These are phyloP conservation scores for Firmiana major DNA, from an alignment of 345 rosid species.

Conservation along the genomic window DNA sequence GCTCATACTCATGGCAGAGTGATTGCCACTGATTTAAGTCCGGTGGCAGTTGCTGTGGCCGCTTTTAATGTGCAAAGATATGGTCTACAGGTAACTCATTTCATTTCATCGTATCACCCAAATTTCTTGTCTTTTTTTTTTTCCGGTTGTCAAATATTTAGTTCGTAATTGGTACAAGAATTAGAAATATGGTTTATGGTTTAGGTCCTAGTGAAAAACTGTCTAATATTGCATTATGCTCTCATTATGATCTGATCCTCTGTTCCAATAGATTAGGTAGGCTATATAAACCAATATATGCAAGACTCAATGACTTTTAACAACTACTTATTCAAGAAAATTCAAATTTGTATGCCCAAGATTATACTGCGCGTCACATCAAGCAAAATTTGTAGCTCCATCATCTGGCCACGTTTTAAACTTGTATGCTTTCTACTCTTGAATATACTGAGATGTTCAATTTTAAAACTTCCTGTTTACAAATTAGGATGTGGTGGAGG, in stretches of 20 bases:
- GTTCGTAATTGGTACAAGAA: not conserved
- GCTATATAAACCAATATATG: too few relatives aligned
- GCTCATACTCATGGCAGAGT: slow-evolving; percentile 37
- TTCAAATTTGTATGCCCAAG: not conserved
- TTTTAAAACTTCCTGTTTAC: not conserved
- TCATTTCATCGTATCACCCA: not conserved
- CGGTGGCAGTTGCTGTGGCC: slow-evolving; percentile 59
- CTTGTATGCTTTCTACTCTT: not conserved
- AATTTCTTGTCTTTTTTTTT: not conserved
- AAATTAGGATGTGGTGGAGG: slow-evolving; percentile 53
- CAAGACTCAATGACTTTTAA: not conserved
- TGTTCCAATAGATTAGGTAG: too few relatives aligned
- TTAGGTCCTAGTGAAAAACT: not conserved
- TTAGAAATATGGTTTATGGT: not conserved
- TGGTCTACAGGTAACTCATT: slow-evolving; percentile 49
- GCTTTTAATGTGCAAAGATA: slow-evolving; percentile 65
- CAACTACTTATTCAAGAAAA: not conserved
- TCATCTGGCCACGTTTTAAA: not conserved
- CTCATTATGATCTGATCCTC: too few relatives aligned
- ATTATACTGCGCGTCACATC: not conserved
- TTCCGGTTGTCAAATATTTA: not conserved
- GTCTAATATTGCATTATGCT: not conserved
- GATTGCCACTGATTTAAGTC: slow-evolving; percentile 74
- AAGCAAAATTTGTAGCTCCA: too few relatives aligned
- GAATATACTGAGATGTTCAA: not conserved